These are phyloP conservation scores for Sanguinoderma infundibulare DNA, from an alignment of 1,284 basidiomycete genomes.

Conservation along the genomic window DNA sequence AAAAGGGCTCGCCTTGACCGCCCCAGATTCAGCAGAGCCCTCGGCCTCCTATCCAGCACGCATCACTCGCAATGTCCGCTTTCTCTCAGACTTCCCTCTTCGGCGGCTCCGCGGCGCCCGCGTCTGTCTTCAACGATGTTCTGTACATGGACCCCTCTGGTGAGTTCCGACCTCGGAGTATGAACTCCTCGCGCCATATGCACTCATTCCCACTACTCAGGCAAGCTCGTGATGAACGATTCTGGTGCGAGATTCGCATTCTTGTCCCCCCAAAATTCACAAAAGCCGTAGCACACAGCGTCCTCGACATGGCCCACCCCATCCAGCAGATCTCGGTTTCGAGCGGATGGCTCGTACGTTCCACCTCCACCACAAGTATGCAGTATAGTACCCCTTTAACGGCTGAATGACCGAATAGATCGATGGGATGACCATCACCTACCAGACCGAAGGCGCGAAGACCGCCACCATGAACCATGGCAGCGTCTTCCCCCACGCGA, in stretches of 20 bases:
- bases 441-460: conserved; percentile 8
- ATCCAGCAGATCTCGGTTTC: conserved; percentile 18
- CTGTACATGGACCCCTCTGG: neutral
- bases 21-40: no score
- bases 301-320: conserved; percentile 12
- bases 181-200: no score
- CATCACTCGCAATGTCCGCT: no score
- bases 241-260: neutral
- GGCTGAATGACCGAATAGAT: conserved; percentile 5
- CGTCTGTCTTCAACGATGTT: conserved; percentile 14
- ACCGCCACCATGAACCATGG: conserved; percentile 11
- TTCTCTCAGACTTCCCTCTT: conserved; percentile 22
- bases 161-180: no score
- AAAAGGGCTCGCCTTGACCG: no score
- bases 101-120: conserved; percentile 14
- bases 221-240: conserved; percentile 2
- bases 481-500: conserved; percentile 6
- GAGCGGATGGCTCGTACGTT: conserved; percentile 14
- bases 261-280: neutral
- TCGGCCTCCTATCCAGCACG: no score
- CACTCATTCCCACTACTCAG: neutral
- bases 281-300: neutral
- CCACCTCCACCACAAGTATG: neutral
- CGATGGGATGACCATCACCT: conserved; percentile 19
- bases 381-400: neutral